phyloP scores from a whole-genome alignment of 495 filamentous ascomycete species.

The Parmelia sp. region DNA sequence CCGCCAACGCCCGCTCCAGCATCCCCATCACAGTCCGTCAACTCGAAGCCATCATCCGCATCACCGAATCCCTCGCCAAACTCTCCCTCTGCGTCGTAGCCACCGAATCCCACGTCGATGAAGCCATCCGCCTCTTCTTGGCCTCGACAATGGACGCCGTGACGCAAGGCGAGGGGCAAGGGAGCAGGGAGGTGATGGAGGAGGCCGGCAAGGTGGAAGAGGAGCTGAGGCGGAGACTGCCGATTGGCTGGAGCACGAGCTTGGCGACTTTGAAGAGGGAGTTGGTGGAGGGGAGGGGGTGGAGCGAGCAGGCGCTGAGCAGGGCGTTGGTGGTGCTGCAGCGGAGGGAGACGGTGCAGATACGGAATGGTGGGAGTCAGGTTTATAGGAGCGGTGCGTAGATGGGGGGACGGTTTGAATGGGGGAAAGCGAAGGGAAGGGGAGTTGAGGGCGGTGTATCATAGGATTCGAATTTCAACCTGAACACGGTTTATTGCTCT shows the following conservation, averaged over 20 bases:
- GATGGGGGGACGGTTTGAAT: background rate
- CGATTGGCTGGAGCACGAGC: slow-evolving; percentile 92
- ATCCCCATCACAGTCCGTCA: slow-evolving; percentile 98
- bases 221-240: slow-evolving; percentile 79
- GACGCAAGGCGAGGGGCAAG: slow-evolving; percentile 63
- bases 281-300: slow-evolving; percentile 83
- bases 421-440: too few relatives aligned
- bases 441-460: background rate
- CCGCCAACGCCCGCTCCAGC: slow-evolving; percentile 77
- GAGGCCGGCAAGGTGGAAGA: slow-evolving; percentile 85
- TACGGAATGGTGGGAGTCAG: slow-evolving; percentile 80
- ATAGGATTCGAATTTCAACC: too few relatives aligned
- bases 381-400: slow-evolving; percentile 72
- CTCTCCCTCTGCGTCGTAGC: slow-evolving; percentile 77
- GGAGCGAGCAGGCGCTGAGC: slow-evolving; percentile 76
- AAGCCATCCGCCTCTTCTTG: slow-evolving; percentile 95
- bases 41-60: slow-evolving; percentile 93
- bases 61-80: slow-evolving; percentile 94
- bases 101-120: slow-evolving; percentile 87
- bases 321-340: slow-evolving; percentile 81
- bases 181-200: slow-evolving; percentile 80
- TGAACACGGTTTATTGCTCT: too few relatives aligned
- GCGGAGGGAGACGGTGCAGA: slow-evolving; percentile 82
- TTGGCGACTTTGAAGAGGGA: slow-evolving; percentile 79
- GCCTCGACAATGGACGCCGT: slow-evolving; percentile 98